Conservation (phyloP, 768 basidiomycete genomes). For the Hygrocybe coccinea region DNA sequence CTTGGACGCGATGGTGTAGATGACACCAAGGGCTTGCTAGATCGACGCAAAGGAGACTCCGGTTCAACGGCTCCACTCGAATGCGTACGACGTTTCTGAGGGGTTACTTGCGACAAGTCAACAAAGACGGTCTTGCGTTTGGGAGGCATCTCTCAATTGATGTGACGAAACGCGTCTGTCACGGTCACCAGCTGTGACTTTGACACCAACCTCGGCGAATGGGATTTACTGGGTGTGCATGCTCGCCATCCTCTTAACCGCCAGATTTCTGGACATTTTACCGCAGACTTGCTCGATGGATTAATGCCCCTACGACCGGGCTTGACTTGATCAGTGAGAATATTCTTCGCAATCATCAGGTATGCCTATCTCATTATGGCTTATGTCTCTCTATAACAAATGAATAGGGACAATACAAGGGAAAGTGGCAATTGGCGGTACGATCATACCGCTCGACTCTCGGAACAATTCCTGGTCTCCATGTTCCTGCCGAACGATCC, state of each 20-base stretch:
- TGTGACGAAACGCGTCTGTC: no score
- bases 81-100: slow-evolving; percentile 33
- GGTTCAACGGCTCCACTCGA: slow-evolving; percentile 8
- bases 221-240: slow-evolving; percentile 59
- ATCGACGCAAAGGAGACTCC: no score
- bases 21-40: neutral
- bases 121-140: slow-evolving; percentile 40
- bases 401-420: slow-evolving; percentile 51
- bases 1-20: no score
- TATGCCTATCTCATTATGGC: slow-evolving; percentile 18
- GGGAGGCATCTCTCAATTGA: no score
- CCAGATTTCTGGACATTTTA: neutral
- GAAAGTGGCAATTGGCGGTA: slow-evolving; percentile 66
- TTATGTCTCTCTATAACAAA: slow-evolving; percentile 13
- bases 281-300: slow-evolving; percentile 70
- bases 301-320: slow-evolving; percentile 73
- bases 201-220: slow-evolving; percentile 25
- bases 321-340: slow-evolving; percentile 66
- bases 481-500: slow-evolving; percentile 54
- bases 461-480: slow-evolving; percentile 47
- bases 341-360: slow-evolving; percentile 67
- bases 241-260: slow-evolving; percentile 5
- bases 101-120: slow-evolving; percentile 16
- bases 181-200: slow-evolving; percentile 15
- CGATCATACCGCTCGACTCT: slow-evolving; percentile 74